Evolutionary conservation across 768 basidiomycete species (phyloP).

Genomic region (Macrolepiota fuliginosa): DNA sequence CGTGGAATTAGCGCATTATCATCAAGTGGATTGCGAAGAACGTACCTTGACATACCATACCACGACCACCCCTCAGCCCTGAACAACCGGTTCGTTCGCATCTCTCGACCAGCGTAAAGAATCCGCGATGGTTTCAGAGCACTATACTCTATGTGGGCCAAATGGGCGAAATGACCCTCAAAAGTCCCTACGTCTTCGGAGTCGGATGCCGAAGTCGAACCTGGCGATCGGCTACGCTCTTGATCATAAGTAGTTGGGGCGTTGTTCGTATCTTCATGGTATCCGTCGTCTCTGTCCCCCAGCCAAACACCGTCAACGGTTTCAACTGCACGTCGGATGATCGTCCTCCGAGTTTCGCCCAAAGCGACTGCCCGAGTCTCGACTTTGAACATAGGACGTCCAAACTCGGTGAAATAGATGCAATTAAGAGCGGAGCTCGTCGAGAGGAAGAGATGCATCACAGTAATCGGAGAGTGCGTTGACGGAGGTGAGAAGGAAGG

Average conservation of each 20-base stretch:
- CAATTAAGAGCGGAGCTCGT: slow-evolving; percentile 7
- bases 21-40: not conserved
- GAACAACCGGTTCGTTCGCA: not conserved
- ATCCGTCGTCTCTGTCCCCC: not conserved
- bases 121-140: slow-evolving; percentile 6
- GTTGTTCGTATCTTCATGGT: not conserved
- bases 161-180: slow-evolving; percentile 8
- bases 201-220: not conserved
- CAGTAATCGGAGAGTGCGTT: not conserved
- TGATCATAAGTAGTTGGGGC: not conserved
- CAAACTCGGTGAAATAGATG: not conserved
- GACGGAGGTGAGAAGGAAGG: not conserved
- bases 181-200: not conserved
- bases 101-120: slow-evolving; percentile 5
- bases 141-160: slow-evolving; percentile 5
- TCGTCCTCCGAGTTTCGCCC: slow-evolving; percentile 2
- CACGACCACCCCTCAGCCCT: slow-evolving; percentile 6
- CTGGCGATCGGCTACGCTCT: not conserved
- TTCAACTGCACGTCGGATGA: slow-evolving; percentile 5
- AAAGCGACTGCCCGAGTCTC: not conserved
- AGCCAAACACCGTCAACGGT: slow-evolving; percentile 8
- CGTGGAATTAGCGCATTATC: not conserved
- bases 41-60: slow-evolving; percentile 3
- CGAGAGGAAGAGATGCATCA: slow-evolving; percentile 7
- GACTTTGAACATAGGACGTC: slow-evolving; percentile 3